Evolutionary conservation across 805 yeast species (phyloP).

Genomic region (Wickerhamomyces alni): DNA sequence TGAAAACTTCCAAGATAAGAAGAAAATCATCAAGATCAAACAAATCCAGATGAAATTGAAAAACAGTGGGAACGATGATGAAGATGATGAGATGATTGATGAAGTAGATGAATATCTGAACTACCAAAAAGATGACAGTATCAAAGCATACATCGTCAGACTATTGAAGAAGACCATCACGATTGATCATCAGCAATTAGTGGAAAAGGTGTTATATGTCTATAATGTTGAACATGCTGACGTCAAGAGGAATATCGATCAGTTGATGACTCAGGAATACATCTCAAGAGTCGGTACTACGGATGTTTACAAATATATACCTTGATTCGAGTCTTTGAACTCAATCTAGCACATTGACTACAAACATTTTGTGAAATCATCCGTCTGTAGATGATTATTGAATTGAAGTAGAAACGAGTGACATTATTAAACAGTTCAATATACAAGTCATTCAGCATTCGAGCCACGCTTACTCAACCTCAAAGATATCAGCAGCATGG

Average conservation of each 20-base stretch:
- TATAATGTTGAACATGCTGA: conserved; percentile 2
- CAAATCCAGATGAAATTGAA: conserved; percentile 16
- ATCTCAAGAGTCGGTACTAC: conserved; percentile 4
- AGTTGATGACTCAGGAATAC: conserved; percentile 8
- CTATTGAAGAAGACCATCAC: conserved; percentile 9
- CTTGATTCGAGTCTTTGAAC: conserved; percentile 2
- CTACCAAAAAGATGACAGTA: conserved; percentile 4
- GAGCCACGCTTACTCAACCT: too few relatives aligned
- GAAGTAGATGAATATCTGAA: conserved; percentile 2
- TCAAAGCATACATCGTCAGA: conserved; percentile 18
- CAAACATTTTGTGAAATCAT: too few relatives aligned
- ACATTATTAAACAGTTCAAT: too few relatives aligned
- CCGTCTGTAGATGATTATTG: too few relatives aligned
- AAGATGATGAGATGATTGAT: background rate
- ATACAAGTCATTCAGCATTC: conserved; percentile 6
- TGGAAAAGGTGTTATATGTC: conserved; percentile 5
- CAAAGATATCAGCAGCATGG: conserved; percentile 79
- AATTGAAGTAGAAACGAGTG: too few relatives aligned
- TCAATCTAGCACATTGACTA: background rate
- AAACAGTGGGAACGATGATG: conserved; percentile 8
- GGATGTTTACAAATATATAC: conserved; percentile 14
- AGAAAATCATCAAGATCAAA: conserved; percentile 10
- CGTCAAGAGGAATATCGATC: conserved; percentile 10
- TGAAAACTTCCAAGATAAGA: conserved; percentile 13
- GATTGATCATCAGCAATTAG: conserved; percentile 12